Conservation (phyloP, 2,329 filamentous ascomycete genomes). For the Colletotrichum falcatum region DNA sequence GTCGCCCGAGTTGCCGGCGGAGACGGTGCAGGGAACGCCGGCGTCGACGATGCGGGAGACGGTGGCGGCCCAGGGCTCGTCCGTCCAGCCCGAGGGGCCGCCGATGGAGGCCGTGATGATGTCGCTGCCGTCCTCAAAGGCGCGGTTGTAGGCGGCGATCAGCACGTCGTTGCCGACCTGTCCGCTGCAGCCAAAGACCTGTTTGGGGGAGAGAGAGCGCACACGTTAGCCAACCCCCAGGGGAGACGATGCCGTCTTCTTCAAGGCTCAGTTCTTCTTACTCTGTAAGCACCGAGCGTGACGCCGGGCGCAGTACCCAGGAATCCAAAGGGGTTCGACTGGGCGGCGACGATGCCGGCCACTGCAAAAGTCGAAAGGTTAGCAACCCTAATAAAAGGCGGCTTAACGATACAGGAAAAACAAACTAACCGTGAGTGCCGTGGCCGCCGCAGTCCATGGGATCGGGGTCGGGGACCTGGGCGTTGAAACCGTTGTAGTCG, state of each 20-base stretch:
- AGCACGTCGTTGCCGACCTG: constrained; percentile 66
- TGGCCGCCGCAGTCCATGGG: constrained; percentile 70
- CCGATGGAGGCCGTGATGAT: constrained; percentile 69
- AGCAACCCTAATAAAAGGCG: accelerated
- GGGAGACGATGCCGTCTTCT: too few species aligned
- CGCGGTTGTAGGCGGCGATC: constrained; percentile 69
- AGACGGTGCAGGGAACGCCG: constrained; percentile 64
- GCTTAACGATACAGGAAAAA: too few species aligned
- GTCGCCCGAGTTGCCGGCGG: constrained; percentile 64
- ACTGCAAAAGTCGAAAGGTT: constrained; percentile 48
- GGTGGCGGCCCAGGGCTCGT: constrained; percentile 62
- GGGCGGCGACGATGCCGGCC: constrained; percentile 71
- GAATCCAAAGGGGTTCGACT: constrained; percentile 64
- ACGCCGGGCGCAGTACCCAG: constrained; percentile 69
- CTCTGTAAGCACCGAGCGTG: constrained; percentile 65
- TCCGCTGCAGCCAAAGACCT: constrained; percentile 67
- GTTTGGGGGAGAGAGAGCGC: too few species aligned
- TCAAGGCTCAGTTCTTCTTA: too few species aligned
- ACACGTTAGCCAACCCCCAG: too few species aligned
- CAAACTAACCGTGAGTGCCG: constrained; percentile 63
- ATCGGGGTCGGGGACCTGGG: constrained; percentile 59
- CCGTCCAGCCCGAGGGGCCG: constrained; percentile 63
- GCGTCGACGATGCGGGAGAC: constrained; percentile 65
- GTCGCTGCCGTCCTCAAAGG: constrained; percentile 69
- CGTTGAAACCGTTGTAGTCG: constrained; percentile 55